Conservation (phyloP, 805 yeast species). For the Jamesozyma lodderae region DNA sequence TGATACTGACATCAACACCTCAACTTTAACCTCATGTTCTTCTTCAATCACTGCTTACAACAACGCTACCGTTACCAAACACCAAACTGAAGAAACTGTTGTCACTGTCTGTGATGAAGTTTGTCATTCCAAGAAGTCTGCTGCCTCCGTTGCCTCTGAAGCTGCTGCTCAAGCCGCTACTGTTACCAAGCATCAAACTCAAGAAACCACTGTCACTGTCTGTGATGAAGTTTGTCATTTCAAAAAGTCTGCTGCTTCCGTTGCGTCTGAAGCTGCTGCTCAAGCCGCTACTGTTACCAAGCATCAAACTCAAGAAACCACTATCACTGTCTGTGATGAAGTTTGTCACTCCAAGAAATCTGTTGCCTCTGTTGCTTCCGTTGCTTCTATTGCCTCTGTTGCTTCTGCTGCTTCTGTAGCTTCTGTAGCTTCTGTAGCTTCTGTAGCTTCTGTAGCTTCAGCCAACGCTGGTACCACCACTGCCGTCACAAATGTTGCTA, state of each 20-base stretch:
- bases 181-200: slow-evolving; percentile 1
- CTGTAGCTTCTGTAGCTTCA: no score
- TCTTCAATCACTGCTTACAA: background rate
- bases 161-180: background rate
- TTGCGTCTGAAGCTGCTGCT: background rate
- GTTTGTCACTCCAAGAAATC: slow-evolving; percentile 8
- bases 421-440: slow-evolving; percentile 3
- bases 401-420: background rate
- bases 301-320: slow-evolving; percentile 1
- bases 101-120: slow-evolving; percentile 10
- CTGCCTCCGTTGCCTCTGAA: slow-evolving; percentile 3
- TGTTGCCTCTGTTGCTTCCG: slow-evolving; percentile 5
- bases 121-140: slow-evolving; percentile 8
- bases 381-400: no score
- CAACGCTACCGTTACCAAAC: slow-evolving; percentile 1
- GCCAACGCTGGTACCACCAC: slow-evolving; percentile 1
- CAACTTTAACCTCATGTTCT: slow-evolving; percentile 1
- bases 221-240: slow-evolving; percentile 10
- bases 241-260: slow-evolving; percentile 6
- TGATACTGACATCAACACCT: background rate
- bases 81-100: slow-evolving; percentile 2
- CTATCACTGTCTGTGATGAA: slow-evolving; percentile 10
- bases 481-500: slow-evolving; percentile 1
- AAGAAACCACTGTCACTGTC: slow-evolving; percentile 6
- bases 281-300: background rate